These are phyloP conservation scores for Trichoderma hamatum DNA, from an alignment of 2,329 filamentous ascomycete species.

Conservation along the genomic window DNA sequence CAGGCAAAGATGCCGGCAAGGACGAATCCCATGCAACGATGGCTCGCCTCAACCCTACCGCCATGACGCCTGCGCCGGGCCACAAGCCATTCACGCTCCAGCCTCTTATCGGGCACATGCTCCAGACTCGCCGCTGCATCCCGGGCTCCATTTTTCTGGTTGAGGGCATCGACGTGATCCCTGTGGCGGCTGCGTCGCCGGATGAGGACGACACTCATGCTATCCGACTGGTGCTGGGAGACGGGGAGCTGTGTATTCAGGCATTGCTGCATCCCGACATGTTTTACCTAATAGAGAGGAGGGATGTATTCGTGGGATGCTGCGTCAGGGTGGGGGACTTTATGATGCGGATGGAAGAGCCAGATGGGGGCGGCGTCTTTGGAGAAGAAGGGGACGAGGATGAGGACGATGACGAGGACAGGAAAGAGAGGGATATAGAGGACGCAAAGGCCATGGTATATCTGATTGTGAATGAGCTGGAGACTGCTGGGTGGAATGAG, in stretches of 20 bases:
- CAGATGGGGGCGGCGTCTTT: background rate
- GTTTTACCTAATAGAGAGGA: slow-evolving; percentile 52
- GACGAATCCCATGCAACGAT: slow-evolving; percentile 25
- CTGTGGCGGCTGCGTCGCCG: slow-evolving; percentile 36
- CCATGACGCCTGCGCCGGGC: slow-evolving; percentile 33
- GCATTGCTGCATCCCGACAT: slow-evolving; percentile 51
- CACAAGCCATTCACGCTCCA: slow-evolving; percentile 36
- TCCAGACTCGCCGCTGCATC: slow-evolving; percentile 52
- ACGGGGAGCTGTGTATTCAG: slow-evolving; percentile 59
- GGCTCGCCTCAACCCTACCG: slow-evolving; percentile 36
- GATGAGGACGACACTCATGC: slow-evolving; percentile 45
- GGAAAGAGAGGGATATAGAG: background rate
- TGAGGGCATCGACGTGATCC: slow-evolving; percentile 46
- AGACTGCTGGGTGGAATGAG: slow-evolving; percentile 53
- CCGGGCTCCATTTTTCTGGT: slow-evolving; percentile 55
- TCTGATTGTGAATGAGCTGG: slow-evolving; percentile 50
- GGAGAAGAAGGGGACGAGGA: background rate
- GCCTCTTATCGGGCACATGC: slow-evolving; percentile 52
- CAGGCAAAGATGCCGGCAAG: slow-evolving; percentile 11
- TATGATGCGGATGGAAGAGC: slow-evolving; percentile 34
- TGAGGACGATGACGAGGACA: background rate
- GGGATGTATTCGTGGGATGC: slow-evolving; percentile 51
- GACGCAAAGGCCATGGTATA: slow-evolving; percentile 44
- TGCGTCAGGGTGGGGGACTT: slow-evolving; percentile 53
- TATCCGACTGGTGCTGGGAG: slow-evolving; percentile 54